A percentile compares a stretch with the other conserved stretches of the same genome.
phyloP scores from a whole-genome alignment of 768 basidiomycete genomes.

The Inosperma sp. region DNA sequence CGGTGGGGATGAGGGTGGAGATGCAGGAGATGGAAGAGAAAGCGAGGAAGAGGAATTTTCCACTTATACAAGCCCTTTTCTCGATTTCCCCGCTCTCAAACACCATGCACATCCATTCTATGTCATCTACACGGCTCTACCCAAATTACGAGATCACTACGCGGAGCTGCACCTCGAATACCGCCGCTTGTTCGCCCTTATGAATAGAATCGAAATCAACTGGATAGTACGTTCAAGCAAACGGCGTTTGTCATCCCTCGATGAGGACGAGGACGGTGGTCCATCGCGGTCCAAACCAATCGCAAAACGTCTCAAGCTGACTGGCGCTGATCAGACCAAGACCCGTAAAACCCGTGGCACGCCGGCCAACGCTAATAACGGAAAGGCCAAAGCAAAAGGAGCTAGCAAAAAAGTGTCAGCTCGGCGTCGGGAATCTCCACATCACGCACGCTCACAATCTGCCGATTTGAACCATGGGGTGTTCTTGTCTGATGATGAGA shows the following conservation, averaged over 20 bases:
- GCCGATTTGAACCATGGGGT: background rate
- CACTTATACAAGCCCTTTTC: background rate
- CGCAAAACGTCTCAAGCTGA: background rate
- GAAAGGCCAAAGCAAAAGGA: slow-evolving; percentile 1
- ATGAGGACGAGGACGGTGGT: background rate
- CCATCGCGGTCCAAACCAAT: background rate
- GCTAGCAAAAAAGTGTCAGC: background rate
- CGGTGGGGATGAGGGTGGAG: background rate
- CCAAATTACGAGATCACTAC: background rate
- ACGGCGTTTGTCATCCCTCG: background rate
- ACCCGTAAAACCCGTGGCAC: background rate
- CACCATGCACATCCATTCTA: slow-evolving; percentile 2
- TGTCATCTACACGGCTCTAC: background rate
- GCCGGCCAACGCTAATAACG: too few species aligned
- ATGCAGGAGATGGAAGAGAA: background rate
- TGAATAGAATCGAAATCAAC: background rate
- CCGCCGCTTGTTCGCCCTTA: background rate
- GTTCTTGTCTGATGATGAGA: slow-evolving; percentile 7
- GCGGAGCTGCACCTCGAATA: background rate
- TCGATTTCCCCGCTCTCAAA: background rate
- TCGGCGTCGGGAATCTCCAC: background rate
- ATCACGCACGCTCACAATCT: background rate
- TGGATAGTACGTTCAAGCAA: background rate
- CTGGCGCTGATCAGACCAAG: background rate
- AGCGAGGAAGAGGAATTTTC: background rate